A percentile compares a stretch with the other conserved stretches of the same genome.
phyloP scores from a whole-genome alignment of 75 land plant genomes.

The Picea sitchensis region DNA sequence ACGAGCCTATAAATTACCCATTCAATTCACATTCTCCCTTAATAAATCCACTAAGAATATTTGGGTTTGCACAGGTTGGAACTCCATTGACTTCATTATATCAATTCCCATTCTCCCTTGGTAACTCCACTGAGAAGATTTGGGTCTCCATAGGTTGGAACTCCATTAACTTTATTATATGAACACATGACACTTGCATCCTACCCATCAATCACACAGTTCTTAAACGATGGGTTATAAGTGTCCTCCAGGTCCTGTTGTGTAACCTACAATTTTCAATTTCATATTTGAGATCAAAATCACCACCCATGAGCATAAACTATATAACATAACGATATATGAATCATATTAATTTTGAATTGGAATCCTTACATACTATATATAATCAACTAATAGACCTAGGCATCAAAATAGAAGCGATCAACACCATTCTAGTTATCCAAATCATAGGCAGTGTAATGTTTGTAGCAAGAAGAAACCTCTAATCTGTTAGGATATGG shows the following conservation, averaged over 20 bases:
- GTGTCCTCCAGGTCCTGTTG: constrained; percentile 89
- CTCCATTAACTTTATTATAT: constrained; percentile 82
- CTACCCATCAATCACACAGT: constrained; percentile 70
- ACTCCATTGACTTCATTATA: too few relatives aligned
- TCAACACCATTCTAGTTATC: constrained; percentile 76
- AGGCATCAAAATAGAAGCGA: constrained; percentile 75
- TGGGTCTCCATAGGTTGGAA: constrained; percentile 63
- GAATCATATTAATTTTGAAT: too few relatives aligned
- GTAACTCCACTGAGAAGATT: constrained; percentile 42
- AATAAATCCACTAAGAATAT: too few relatives aligned
- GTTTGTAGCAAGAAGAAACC: constrained; percentile 89
- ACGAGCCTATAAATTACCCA: too few relatives aligned
- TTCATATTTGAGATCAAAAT: neutral
- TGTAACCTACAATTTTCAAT: constrained; percentile 53
- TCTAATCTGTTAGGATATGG: constrained; percentile 39
- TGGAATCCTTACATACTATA: too few relatives aligned
- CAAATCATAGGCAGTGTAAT: constrained; percentile 84
- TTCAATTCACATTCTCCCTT: too few relatives aligned
- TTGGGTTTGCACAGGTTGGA: too few relatives aligned
- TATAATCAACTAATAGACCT: constrained; percentile 24
- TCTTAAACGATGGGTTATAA: constrained; percentile 81
- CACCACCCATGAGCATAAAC: neutral
- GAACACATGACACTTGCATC: constrained; percentile 96
- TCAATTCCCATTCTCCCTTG: constrained; percentile 48
- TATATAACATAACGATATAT: too few relatives aligned